Evolutionary conservation across 2,329 filamentous ascomycete species (phyloP).

Genomic region (Cordyceps javanica): DNA sequence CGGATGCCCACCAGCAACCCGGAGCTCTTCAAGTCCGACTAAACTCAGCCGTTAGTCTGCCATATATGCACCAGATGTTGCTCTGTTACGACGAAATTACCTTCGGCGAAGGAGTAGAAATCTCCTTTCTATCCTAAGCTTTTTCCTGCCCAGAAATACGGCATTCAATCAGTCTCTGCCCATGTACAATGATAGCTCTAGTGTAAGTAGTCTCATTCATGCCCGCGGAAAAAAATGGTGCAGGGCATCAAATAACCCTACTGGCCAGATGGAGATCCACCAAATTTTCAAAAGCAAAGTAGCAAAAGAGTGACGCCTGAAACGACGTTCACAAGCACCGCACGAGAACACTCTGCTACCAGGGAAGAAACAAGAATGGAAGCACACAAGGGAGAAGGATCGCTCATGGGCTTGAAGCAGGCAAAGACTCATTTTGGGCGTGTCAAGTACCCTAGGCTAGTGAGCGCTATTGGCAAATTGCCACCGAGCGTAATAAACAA

Average conservation of each 20-base stretch:
- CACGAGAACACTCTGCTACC: not conserved
- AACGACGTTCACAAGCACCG: not conserved
- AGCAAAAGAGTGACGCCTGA: not conserved
- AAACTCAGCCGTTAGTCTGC: not conserved
- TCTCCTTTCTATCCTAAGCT: not conserved
- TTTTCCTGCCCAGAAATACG: not conserved
- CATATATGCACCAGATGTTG: not conserved
- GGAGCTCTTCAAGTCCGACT: not conserved
- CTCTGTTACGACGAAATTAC: not conserved
- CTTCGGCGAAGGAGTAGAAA: not conserved
- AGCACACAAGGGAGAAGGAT: not conserved
- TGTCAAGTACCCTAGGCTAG: not conserved
- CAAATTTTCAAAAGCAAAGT: not conserved
- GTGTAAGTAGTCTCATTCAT: not conserved
- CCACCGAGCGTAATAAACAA: not conserved
- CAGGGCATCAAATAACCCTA: not conserved
- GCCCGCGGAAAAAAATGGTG: not conserved
- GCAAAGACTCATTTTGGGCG: not conserved
- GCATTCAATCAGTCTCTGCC: not conserved
- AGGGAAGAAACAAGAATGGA: not conserved
- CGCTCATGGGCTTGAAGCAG: not conserved
- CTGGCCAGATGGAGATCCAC: not conserved
- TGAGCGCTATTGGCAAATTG: not conserved
- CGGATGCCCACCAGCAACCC: no score
- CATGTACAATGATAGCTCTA: no score